Percentiles rank a stretch among this genome's conserved stretches.
Conservation (phyloP, 176 grass and related monocot genomes). For the Zoysia pacifica region DNA sequence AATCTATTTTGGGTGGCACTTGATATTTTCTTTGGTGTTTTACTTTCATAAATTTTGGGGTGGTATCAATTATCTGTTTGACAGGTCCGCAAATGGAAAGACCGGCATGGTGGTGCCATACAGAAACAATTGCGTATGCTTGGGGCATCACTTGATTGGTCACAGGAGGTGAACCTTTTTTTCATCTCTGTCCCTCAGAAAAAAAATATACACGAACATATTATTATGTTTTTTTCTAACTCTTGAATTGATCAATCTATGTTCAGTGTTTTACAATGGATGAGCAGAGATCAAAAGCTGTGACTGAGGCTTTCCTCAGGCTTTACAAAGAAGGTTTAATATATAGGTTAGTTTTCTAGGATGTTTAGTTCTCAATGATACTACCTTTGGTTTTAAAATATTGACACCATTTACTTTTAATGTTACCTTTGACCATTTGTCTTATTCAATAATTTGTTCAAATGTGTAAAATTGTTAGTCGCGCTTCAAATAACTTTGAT, state of each 20-base stretch:
- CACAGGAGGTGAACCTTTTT: constrained; percentile 61
- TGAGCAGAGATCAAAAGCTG: constrained; percentile 74
- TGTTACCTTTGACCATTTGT: too few species aligned
- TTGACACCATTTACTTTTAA: too few species aligned
- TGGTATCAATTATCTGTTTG: constrained; percentile 8
- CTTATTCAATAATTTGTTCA: too few species aligned
- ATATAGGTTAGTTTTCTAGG: constrained; percentile 64
- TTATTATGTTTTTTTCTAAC: not conserved
- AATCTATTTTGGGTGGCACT: too few species aligned
- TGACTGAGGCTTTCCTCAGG: constrained; percentile 87
- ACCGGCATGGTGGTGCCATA: constrained; percentile 75
- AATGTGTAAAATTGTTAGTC: too few species aligned
- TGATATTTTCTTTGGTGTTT: constrained; percentile 17
- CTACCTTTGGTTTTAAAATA: too few species aligned
- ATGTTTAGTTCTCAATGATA: not conserved
- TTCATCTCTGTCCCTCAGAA: constrained; percentile 13
- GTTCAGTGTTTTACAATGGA: constrained; percentile 96
- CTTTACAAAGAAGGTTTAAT: constrained; percentile 73
- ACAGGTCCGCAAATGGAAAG: constrained; percentile 92
- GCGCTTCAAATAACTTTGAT: too few species aligned
- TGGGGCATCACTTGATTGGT: constrained; percentile 94
- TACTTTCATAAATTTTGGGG: not conserved
- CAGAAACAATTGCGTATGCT: constrained; percentile 72
- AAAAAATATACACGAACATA: not conserved
- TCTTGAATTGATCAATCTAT: constrained; percentile 21